Percentiles rank a stretch among this genome's conserved stretches.
Conservation (phyloP, 139 green algal species). For the Chlorella sp. region DNA sequence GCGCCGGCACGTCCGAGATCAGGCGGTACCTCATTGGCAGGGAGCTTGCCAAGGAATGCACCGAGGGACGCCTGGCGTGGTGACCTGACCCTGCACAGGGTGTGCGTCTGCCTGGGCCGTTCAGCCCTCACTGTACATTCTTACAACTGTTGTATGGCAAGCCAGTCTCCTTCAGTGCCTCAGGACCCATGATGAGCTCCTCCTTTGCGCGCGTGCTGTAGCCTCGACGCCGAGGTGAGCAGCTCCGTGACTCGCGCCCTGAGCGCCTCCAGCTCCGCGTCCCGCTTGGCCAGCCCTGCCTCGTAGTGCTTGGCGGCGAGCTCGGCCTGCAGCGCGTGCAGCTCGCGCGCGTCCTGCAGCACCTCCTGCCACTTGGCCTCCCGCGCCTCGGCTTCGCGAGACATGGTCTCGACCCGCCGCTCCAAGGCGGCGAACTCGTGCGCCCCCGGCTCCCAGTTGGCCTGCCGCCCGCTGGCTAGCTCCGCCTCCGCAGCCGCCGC, state of each 20-base stretch:
- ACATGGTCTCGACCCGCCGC: neutral
- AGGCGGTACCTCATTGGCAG: slow-evolving; percentile 82
- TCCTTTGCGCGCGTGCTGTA: no score
- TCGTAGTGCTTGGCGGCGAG: neutral
- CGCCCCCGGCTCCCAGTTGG: neutral
- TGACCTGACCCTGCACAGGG: no score
- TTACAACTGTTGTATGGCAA: no score
- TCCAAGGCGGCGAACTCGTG: neutral
- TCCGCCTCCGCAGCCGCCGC: neutral
- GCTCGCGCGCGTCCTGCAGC: neutral
- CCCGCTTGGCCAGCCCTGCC: neutral
- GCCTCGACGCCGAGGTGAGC: neutral
- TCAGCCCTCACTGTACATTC: no score
- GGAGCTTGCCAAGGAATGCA: slow-evolving; percentile 65
- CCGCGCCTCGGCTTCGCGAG: neutral
- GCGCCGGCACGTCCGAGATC: slow-evolving; percentile 66
- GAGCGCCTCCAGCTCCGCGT: neutral
- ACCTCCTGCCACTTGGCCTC: neutral
- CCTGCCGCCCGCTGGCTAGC: neutral
- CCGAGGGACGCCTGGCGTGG: slow-evolving; percentile 13
- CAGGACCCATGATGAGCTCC: no score
- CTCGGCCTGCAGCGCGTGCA: neutral
- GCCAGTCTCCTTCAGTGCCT: no score
- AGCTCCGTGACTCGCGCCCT: neutral
- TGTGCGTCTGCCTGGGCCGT: no score